Percentiles rank a stretch among this genome's conserved stretches.
Conservation (phyloP, 164 flowering plant species). For the Vitis labrusca region DNA sequence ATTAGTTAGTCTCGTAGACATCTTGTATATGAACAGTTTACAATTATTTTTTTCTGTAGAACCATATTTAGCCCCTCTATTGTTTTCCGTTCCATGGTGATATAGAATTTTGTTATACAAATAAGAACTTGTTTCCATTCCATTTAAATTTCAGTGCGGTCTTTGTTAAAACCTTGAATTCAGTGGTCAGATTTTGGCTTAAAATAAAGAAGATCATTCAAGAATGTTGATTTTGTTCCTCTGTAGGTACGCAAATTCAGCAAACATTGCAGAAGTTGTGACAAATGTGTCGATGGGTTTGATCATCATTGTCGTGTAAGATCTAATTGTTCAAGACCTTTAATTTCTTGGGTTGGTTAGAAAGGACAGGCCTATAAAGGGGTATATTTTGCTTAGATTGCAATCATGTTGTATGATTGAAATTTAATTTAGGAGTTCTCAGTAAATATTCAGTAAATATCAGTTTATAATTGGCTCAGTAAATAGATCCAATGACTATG, state of each 20-base stretch:
- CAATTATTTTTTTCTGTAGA: neutral
- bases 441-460: too few species aligned
- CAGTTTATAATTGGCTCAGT: too few species aligned
- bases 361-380: neutral
- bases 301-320: slow-evolving; percentile 94
- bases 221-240: neutral
- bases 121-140: too few species aligned
- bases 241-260: slow-evolving; percentile 79
- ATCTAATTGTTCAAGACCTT: slow-evolving; percentile 1
- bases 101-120: neutral
- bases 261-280: slow-evolving; percentile 93
- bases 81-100: neutral
- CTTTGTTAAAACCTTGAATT: neutral
- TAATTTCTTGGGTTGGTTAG: neutral
- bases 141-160: neutral
- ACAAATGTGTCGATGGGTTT: slow-evolving; percentile 90
- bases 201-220: neutral
- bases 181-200: neutral
- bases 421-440: neutral
- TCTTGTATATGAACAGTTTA: neutral
- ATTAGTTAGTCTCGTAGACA: neutral
- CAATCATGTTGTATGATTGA: neutral
- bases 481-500: too few species aligned
- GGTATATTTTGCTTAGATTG: too few species aligned
- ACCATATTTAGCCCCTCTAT: neutral